Conservation (phyloP, 2,329 filamentous ascomycete genomes). For the Knoxdaviesia proteae region DNA sequence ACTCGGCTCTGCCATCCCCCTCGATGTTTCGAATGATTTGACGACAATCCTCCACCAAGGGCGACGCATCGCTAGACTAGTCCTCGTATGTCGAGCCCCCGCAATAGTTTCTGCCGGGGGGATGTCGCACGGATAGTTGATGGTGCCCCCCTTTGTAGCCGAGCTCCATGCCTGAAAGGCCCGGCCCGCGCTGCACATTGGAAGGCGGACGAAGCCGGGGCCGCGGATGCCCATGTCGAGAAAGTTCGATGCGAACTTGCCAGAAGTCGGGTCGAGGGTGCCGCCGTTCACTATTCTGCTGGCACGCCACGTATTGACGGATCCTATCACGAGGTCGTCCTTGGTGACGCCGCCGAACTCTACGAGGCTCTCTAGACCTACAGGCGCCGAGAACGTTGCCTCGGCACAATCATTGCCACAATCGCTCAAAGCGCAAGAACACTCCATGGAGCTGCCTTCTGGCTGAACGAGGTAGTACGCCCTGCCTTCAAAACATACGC, state of each 20-base stretch:
- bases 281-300: too few relatives aligned
- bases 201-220: constrained; percentile 15
- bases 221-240: constrained; percentile 12
- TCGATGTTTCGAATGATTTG: constrained; percentile 14
- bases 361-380: constrained; percentile 10
- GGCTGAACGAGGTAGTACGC: constrained; percentile 13
- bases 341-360: constrained; percentile 10
- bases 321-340: constrained; percentile 10
- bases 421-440: background rate
- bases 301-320: constrained; percentile 9
- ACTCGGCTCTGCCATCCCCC: constrained; percentile 4
- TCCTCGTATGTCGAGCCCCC: constrained; percentile 12
- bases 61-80: constrained; percentile 14
- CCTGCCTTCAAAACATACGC: constrained; percentile 9
- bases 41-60: constrained; percentile 13
- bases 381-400: constrained; percentile 10
- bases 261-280: constrained; percentile 8
- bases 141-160: constrained; percentile 5
- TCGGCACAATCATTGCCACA: constrained; percentile 6
- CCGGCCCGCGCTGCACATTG: constrained; percentile 15
- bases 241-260: constrained; percentile 8
- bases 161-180: constrained; percentile 14
- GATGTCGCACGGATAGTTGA: constrained; percentile 15
- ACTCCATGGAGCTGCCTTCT: constrained; percentile 7
- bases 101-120: constrained; percentile 9